A percentile compares a stretch with the other conserved stretches of the same genome.
These are phyloP conservation scores for Metschnikowia reukaufii DNA, from an alignment of 805 yeast species.

Conservation along the genomic window DNA sequence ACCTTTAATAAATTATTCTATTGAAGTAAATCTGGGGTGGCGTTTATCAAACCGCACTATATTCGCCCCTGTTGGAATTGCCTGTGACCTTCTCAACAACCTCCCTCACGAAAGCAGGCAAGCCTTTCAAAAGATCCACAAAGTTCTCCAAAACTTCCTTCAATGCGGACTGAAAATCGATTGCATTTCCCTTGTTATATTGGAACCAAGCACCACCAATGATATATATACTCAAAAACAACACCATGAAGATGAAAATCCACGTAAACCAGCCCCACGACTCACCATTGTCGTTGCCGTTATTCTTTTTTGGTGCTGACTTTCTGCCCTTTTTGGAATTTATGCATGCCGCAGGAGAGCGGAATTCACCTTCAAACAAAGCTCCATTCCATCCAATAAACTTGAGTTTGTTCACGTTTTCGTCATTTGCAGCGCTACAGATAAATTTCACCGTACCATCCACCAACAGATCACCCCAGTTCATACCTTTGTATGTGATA, in stretches of 20 bases:
- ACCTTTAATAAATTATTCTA: background rate
- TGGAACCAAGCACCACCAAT: constrained; percentile 76
- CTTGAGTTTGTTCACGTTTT: constrained; percentile 24
- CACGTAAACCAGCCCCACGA: constrained; percentile 85
- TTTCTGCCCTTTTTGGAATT: constrained; percentile 30
- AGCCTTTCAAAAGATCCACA: constrained; percentile 52
- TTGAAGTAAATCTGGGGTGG: background rate
- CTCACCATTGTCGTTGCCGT: constrained; percentile 34
- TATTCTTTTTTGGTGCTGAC: constrained; percentile 23
- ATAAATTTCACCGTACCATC: constrained; percentile 47
- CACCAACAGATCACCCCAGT: constrained; percentile 68
- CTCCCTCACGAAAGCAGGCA: constrained; percentile 69
- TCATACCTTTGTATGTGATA: constrained; percentile 50
- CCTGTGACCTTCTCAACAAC: constrained; percentile 66
- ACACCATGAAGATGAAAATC: constrained; percentile 70
- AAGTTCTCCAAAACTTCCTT: constrained; percentile 71
- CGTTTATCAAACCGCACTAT: constrained; percentile 71
- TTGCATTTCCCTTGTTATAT: constrained; percentile 66
- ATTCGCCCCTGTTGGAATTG: constrained; percentile 73
- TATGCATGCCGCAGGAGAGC: constrained; percentile 42
- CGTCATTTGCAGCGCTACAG: constrained; percentile 40
- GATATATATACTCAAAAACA: constrained; percentile 69
- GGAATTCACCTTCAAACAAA: constrained; percentile 22
- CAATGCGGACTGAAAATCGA: constrained; percentile 71
- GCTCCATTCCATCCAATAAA: constrained; percentile 41